Evolutionary conservation across 2,329 filamentous ascomycete genomes (phyloP).

Genomic region (Exserohilum turcica): DNA sequence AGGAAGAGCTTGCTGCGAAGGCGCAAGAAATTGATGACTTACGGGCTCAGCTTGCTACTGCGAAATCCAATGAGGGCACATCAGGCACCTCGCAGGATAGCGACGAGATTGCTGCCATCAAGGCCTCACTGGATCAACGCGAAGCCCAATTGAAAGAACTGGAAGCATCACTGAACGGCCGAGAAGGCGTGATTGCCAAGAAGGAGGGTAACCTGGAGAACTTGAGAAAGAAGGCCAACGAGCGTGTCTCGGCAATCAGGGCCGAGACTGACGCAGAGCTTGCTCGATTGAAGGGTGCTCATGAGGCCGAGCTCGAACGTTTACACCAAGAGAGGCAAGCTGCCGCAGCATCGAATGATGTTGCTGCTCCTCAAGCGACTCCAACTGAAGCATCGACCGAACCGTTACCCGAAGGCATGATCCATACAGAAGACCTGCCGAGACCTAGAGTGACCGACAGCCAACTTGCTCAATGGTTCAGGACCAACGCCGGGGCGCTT

Average conservation of each 20-base stretch:
- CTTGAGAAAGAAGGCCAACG: constrained; percentile 64
- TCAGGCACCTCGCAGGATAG: constrained; percentile 53
- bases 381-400: not conserved
- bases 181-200: constrained; percentile 21
- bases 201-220: constrained; percentile 31
- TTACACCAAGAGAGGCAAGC: constrained; percentile 15
- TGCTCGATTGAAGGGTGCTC: constrained; percentile 51
- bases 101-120: constrained; percentile 49
- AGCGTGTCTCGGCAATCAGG: constrained; percentile 62
- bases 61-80: constrained; percentile 13
- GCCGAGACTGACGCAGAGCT: constrained; percentile 39
- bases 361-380: constrained; percentile 3
- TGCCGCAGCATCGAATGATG: not conserved
- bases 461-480: constrained; percentile 17
- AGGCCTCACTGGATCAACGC: constrained; percentile 40
- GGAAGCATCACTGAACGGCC: constrained; percentile 54
- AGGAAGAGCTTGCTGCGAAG: constrained; percentile 50
- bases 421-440: constrained; percentile 33
- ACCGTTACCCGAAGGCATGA: constrained; percentile 11
- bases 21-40: constrained; percentile 55
- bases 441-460: constrained; percentile 16
- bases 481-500: constrained; percentile 8
- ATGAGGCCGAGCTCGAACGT: constrained; percentile 46
- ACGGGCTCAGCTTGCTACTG: constrained; percentile 43
- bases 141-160: constrained; percentile 36